These are phyloP conservation scores for Penicillium glabrum DNA, from an alignment of 2,329 filamentous ascomycete species.

Conservation along the genomic window DNA sequence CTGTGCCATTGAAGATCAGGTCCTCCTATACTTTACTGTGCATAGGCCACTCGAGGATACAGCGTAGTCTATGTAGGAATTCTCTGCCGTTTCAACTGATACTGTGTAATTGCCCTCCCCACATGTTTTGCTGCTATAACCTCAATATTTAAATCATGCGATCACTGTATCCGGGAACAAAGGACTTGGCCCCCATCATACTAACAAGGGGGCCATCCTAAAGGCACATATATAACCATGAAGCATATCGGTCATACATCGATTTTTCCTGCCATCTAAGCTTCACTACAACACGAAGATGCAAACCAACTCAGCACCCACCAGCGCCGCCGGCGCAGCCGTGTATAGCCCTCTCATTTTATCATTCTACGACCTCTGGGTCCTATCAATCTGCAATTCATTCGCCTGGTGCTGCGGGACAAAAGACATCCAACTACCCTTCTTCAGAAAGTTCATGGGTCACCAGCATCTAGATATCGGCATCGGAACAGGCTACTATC, in stretches of 20 bases:
- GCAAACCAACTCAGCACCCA: background rate
- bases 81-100: background rate
- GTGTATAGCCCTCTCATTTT: background rate
- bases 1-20: background rate
- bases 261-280: accelerated
- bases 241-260: background rate
- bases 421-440: constrained; percentile 15
- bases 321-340: background rate
- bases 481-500: constrained; percentile 31
- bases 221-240: background rate
- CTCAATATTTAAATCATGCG: background rate
- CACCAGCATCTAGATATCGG: constrained; percentile 31
- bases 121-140: background rate
- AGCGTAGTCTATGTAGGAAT: background rate
- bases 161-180: background rate
- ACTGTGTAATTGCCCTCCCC: background rate
- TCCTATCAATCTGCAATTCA: constrained; percentile 11
- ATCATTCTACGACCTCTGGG: constrained; percentile 6
- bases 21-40: background rate
- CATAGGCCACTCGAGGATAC: background rate
- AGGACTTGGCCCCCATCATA: background rate
- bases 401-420: constrained; percentile 30
- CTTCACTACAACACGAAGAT: background rate
- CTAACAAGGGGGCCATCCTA: background rate
- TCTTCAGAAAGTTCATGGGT: constrained; percentile 25